phyloP scores from a whole-genome alignment of 108 stramenopile species.

The Nitzschia putrida region DNA sequence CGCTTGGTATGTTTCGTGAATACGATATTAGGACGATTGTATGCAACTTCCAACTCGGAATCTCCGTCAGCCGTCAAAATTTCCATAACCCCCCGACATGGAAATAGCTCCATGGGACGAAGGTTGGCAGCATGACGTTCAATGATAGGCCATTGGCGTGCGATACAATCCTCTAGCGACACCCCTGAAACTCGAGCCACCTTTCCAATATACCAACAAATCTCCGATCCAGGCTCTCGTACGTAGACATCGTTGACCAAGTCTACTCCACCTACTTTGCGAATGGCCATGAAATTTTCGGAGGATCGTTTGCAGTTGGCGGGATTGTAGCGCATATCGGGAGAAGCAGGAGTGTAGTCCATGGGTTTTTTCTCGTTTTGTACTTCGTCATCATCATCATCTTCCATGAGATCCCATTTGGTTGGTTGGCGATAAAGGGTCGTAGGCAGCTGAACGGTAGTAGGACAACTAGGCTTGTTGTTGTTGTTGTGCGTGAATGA shows the following conservation, averaged over 20 bases:
- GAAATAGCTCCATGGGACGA: slow-evolving; percentile 71
- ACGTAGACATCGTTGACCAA: slow-evolving; percentile 78
- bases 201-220: slow-evolving; percentile 85
- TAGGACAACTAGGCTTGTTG: no score
- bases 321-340: slow-evolving; percentile 84
- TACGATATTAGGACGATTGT: slow-evolving; percentile 55
- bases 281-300: slow-evolving; percentile 66
- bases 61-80: slow-evolving; percentile 82
- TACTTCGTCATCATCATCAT: slow-evolving; percentile 51
- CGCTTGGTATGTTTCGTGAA: not conserved
- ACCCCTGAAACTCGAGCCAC: slow-evolving; percentile 79
- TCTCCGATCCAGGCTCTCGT: slow-evolving; percentile 47
- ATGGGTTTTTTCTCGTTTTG: not conserved
- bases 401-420: slow-evolving; percentile 67
- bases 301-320: slow-evolving; percentile 43
- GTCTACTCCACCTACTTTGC: slow-evolving; percentile 64
- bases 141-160: slow-evolving; percentile 76
- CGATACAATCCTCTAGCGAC: slow-evolving; percentile 56
- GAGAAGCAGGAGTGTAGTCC: slow-evolving; percentile 42
- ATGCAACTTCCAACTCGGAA: slow-evolving; percentile 84
- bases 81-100: slow-evolving; percentile 57
- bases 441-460: not conserved
- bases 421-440: slow-evolving; percentile 13
- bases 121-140: slow-evolving; percentile 74
- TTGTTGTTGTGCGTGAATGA: no score